Evolutionary conservation across 768 basidiomycete genomes (phyloP).

Genomic region (Suillus bovinus): DNA sequence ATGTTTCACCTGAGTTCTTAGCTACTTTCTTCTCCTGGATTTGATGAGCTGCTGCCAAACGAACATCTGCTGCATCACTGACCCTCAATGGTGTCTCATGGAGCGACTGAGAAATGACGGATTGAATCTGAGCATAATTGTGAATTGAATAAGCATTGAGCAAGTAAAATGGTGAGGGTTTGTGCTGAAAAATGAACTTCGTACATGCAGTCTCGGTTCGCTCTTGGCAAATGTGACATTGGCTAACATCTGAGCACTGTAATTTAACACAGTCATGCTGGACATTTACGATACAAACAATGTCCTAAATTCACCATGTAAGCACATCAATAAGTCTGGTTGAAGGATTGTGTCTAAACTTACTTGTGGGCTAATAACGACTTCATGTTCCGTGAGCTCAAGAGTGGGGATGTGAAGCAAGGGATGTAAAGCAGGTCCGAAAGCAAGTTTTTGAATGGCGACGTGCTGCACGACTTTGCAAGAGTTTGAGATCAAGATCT

Average conservation of each 20-base stretch:
- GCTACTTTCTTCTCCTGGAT: background rate
- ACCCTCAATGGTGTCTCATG: background rate
- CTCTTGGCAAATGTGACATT: background rate
- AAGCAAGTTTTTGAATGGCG: constrained; percentile 1
- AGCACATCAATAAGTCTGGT: background rate
- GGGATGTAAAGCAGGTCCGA: background rate
- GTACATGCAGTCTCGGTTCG: background rate
- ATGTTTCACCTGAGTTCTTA: background rate
- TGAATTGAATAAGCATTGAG: background rate
- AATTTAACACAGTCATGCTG: constrained; percentile 7
- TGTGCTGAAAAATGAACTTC: background rate
- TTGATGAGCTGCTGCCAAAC: background rate
- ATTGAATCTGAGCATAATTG: constrained; percentile 9
- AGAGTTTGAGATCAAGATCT: background rate
- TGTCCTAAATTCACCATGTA: background rate
- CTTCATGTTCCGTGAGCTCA: constrained; percentile 2
- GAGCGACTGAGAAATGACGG: constrained; percentile 2
- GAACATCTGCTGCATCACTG: background rate
- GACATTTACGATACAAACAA: background rate
- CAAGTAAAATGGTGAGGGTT: background rate
- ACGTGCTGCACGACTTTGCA: background rate
- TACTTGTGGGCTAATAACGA: constrained; percentile 4
- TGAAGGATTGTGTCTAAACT: constrained; percentile 3
- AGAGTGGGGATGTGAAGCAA: background rate
- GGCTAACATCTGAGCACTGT: background rate